A percentile compares a stretch with the other conserved stretches of the same genome.
Conservation (phyloP, 345 rosid species). For the Brassica cretica region DNA sequence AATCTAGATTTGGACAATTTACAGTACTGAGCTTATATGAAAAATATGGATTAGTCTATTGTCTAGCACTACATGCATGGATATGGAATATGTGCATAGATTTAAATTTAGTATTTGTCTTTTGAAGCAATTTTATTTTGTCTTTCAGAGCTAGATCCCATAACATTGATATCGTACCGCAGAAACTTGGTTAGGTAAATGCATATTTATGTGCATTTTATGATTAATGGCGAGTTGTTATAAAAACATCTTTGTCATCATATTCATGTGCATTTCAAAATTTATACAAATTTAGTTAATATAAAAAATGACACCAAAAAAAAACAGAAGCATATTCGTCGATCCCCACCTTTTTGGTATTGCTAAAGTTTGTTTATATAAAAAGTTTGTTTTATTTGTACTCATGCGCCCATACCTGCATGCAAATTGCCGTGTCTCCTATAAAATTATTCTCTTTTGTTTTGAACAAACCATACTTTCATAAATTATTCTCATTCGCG, state of each 20-base stretch:
- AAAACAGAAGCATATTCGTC: neutral
- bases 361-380: neutral
- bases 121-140: too few species aligned
- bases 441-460: neutral
- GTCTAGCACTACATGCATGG: too few species aligned
- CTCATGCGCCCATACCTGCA: neutral
- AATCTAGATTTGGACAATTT: too few species aligned
- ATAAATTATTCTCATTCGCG: neutral
- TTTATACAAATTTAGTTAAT: neutral
- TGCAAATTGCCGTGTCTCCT: neutral
- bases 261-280: neutral
- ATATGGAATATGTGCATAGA: neutral
- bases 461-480: too few species aligned
- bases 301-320: too few species aligned
- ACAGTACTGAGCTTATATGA: too few species aligned
- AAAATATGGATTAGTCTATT: too few species aligned
- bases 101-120: too few species aligned
- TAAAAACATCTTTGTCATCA: slow-evolving; percentile 6
- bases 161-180: neutral
- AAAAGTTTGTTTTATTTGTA: neutral
- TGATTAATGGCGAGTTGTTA: neutral
- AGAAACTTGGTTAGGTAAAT: neutral
- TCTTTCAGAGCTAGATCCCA: too few species aligned
- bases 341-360: neutral
- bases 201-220: neutral